These are phyloP conservation scores for Lichtheimia hyalospora DNA, from an alignment of 371 early-diverging fungal genomes.

Conservation along the genomic window DNA sequence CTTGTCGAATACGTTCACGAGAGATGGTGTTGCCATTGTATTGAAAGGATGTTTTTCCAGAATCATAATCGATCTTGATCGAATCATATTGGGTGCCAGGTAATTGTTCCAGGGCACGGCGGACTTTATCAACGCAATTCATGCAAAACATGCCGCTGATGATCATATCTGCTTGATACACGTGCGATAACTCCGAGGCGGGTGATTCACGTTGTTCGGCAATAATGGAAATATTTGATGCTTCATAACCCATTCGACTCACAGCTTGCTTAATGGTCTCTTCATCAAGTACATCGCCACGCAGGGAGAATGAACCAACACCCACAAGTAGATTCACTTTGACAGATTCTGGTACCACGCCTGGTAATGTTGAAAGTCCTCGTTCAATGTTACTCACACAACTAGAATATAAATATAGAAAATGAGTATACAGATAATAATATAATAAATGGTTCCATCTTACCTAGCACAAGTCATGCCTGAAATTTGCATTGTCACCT, in stretches of 20 bases:
- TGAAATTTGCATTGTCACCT: slow-evolving; percentile 44
- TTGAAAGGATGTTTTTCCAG: slow-evolving; percentile 47
- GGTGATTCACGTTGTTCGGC: slow-evolving; percentile 11
- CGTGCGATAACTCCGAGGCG: not conserved
- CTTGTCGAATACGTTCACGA: slow-evolving; percentile 38
- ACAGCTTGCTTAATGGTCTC: slow-evolving; percentile 47
- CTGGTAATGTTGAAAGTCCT: slow-evolving; percentile 48
- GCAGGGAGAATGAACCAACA: slow-evolving; percentile 42
- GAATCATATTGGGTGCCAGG: slow-evolving; percentile 34
- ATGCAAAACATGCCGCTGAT: slow-evolving; percentile 72
- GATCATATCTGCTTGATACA: slow-evolving; percentile 30
- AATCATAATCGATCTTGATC: slow-evolving; percentile 43
- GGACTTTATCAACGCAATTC: slow-evolving; percentile 62
- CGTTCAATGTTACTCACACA: slow-evolving; percentile 73
- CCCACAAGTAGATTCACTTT: slow-evolving; percentile 47
- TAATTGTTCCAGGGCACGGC: slow-evolving; percentile 32
- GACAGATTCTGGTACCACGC: slow-evolving; percentile 50
- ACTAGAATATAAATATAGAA: slow-evolving; percentile 21
- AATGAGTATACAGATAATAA: not conserved
- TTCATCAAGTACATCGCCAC: slow-evolving; percentile 23
- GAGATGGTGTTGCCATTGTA: slow-evolving; percentile 30
- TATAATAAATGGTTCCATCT: not conserved
- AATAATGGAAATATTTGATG: slow-evolving; percentile 34
- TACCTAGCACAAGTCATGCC: slow-evolving; percentile 79
- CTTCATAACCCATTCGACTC: slow-evolving; percentile 64